Evolutionary conservation across 495 filamentous ascomycete genomes (phyloP).

Genomic region (Physcia stellaris): DNA sequence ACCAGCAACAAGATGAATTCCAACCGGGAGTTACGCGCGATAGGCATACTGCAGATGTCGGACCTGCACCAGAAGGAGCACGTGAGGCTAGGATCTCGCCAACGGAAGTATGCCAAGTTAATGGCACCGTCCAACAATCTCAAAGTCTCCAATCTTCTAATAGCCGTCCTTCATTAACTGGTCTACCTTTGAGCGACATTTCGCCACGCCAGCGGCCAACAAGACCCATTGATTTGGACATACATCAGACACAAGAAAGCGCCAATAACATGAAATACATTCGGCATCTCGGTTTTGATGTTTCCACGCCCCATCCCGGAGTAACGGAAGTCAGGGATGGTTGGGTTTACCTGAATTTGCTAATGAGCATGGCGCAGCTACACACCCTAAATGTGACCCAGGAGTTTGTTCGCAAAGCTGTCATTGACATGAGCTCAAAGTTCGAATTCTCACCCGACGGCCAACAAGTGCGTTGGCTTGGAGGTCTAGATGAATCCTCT

Average conservation of each 20-base stretch:
- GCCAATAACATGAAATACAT: constrained; percentile 65
- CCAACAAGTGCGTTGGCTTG: constrained; percentile 59
- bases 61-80: constrained; percentile 22
- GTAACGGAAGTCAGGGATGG: constrained; percentile 29
- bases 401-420: constrained; percentile 54
- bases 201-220: constrained; percentile 53
- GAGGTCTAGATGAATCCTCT: constrained; percentile 42
- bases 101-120: constrained; percentile 4
- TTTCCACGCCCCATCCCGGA: constrained; percentile 22
- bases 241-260: constrained; percentile 49
- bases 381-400: constrained; percentile 41
- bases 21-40: constrained; percentile 27
- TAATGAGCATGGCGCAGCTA: constrained; percentile 68
- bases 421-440: constrained; percentile 48
- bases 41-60: constrained; percentile 18
- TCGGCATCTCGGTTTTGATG: constrained; percentile 50
- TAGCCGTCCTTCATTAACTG: too few relatives aligned
- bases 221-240: constrained; percentile 56
- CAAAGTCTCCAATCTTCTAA: too few relatives aligned
- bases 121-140: too few relatives aligned
- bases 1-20: constrained; percentile 40
- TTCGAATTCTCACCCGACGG: constrained; percentile 64
- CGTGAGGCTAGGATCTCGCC: constrained; percentile 37
- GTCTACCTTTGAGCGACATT: constrained; percentile 12
- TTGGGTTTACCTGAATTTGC: constrained; percentile 73